Conservation (phyloP, 2,329 filamentous ascomycete genomes). For the Alternaria burnsii region DNA sequence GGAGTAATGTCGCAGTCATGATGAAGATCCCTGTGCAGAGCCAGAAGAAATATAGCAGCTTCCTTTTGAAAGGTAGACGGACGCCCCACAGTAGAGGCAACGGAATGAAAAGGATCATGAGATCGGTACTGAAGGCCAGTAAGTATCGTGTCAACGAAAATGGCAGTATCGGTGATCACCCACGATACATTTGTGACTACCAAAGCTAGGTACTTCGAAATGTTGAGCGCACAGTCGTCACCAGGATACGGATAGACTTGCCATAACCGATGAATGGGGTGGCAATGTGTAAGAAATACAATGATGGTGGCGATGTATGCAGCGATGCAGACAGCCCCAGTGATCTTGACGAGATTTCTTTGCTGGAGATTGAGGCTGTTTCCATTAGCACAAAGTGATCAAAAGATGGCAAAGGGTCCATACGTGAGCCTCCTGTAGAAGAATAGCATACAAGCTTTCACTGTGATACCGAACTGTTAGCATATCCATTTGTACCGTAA, state of each 20-base stretch:
- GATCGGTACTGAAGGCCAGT: conserved; percentile 1
- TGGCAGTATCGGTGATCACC: neutral
- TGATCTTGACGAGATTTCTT: conserved; percentile 11
- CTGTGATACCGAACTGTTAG: conserved; percentile 3
- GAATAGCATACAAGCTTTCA: conserved; percentile 23
- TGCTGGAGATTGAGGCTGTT: conserved; percentile 16
- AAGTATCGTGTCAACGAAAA: neutral
- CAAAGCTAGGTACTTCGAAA: conserved; percentile 18
- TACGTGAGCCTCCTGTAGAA: conserved; percentile 21
- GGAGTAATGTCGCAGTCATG: conserved; percentile 5
- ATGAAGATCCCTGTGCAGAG: conserved; percentile 10
- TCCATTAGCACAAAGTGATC: neutral
- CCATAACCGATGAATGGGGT: conserved; percentile 18
- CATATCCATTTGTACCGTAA: neutral
- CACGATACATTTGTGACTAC: conserved; percentile 16
- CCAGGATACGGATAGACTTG: conserved; percentile 21
- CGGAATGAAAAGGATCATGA: conserved; percentile 11
- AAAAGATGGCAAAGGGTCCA: neutral
- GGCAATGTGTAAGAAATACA: conserved; percentile 16
- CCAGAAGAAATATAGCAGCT: conserved; percentile 1
- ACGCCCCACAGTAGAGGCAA: conserved; percentile 8
- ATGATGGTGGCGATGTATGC: conserved; percentile 15
- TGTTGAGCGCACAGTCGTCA: conserved; percentile 18
- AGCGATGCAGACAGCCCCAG: conserved; percentile 9
- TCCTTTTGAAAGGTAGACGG: conserved; percentile 1